These are phyloP conservation scores for Hymenoscyphus fructigenus DNA, from an alignment of 2,329 filamentous ascomycete species.

Conservation along the genomic window DNA sequence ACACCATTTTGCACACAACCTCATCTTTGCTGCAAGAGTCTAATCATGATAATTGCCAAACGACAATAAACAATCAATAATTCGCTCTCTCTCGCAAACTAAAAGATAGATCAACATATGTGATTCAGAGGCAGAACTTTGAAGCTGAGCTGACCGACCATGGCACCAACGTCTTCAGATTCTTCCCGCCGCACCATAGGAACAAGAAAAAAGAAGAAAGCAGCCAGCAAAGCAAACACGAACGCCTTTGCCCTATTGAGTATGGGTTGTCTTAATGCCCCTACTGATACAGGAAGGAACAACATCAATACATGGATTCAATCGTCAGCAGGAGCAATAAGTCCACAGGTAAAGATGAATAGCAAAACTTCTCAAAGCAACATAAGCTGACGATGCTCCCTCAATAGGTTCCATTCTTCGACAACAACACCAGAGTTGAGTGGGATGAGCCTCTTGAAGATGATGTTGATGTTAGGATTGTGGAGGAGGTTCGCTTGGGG, in stretches of 20 bases:
- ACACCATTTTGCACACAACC: too few relatives aligned
- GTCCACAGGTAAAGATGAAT: neutral
- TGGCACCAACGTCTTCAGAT: neutral
- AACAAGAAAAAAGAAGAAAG: neutral
- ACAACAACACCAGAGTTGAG: neutral
- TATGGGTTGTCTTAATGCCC: neutral
- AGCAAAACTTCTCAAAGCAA: neutral
- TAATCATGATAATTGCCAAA: too few relatives aligned
- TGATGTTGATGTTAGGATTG: neutral
- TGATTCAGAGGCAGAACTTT: too few relatives aligned
- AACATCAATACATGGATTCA: neutral
- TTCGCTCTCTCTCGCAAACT: too few relatives aligned
- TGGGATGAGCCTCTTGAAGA: neutral
- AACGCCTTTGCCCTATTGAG: neutral
- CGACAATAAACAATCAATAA: too few relatives aligned
- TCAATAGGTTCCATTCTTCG: neutral
- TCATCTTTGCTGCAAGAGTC: too few relatives aligned
- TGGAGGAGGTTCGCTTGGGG: neutral
- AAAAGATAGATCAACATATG: too few relatives aligned
- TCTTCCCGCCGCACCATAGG: neutral
- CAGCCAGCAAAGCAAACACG: neutral
- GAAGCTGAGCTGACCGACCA: neutral
- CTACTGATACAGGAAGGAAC: neutral
- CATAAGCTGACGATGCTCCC: neutral
- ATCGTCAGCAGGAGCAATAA: neutral